Percentiles rank a stretch among this genome's conserved stretches.
phyloP scores from a whole-genome alignment of 768 basidiomycete species.

The Boletus sensibilis region DNA sequence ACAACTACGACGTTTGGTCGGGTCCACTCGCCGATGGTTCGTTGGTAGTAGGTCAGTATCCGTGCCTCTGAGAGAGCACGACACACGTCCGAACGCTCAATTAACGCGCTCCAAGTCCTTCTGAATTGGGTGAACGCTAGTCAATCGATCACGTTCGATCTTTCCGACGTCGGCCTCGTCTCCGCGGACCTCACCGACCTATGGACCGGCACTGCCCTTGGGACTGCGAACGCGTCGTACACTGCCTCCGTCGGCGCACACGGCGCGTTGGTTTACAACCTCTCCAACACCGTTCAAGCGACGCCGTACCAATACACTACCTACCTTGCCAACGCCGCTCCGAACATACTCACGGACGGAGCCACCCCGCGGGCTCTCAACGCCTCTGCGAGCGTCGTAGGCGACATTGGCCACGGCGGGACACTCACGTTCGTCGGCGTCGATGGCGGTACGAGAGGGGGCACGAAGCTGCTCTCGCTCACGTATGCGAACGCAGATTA shows the following conservation, averaged over 20 bases:
- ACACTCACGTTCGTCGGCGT: slow-evolving; percentile 7
- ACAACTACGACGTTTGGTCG: slow-evolving; percentile 7
- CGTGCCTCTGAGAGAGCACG: neutral
- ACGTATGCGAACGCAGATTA: slow-evolving; percentile 10
- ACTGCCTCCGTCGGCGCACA: neutral
- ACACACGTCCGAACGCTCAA: neutral
- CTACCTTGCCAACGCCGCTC: neutral
- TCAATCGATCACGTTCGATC: slow-evolving; percentile 1
- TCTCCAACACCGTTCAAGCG: neutral
- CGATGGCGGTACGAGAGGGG: slow-evolving; percentile 3
- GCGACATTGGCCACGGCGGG: neutral
- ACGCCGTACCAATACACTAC: neutral
- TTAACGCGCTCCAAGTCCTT: neutral
- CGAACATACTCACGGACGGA: slow-evolving; percentile 5
- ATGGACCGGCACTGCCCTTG: slow-evolving; percentile 3
- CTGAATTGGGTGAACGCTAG: slow-evolving; percentile 2
- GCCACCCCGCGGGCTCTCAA: neutral
- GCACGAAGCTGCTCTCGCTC: slow-evolving; percentile 1
- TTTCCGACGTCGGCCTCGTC: neutral
- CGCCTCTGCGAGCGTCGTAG: neutral
- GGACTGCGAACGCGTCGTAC: neutral
- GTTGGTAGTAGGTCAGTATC: slow-evolving; percentile 1
- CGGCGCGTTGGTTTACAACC: slow-evolving; percentile 1
- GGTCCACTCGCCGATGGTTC: slow-evolving; percentile 8
- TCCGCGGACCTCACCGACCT: slow-evolving; percentile 6